Evolutionary conservation across 179 eudicot species (phyloP).

Genomic region (Spinacia oleracea): DNA sequence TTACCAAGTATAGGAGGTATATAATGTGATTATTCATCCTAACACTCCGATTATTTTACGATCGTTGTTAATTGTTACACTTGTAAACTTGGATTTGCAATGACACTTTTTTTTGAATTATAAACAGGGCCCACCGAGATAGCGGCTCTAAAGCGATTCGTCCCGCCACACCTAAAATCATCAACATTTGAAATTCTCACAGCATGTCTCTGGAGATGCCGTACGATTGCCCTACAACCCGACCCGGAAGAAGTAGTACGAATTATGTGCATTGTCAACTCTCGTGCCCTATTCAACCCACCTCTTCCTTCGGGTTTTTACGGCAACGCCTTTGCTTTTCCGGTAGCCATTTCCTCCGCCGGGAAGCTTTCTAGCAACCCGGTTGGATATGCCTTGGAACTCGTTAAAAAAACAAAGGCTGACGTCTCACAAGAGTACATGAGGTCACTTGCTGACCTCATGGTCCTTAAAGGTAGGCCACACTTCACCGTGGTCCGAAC

Average conservation of each 20-base stretch:
- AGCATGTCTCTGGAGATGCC: slow-evolving; percentile 53
- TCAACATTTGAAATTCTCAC: slow-evolving; percentile 42
- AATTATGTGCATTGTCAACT: slow-evolving; percentile 32
- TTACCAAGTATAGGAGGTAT: too few relatives aligned
- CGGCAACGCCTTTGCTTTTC: slow-evolving; percentile 46
- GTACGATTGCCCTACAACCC: slow-evolving; percentile 43
- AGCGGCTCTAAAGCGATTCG: slow-evolving; percentile 27
- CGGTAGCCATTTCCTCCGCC: slow-evolving; percentile 37
- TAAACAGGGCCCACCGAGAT: slow-evolving; percentile 18
- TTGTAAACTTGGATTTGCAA: too few relatives aligned
- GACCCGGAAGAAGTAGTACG: slow-evolving; percentile 44
- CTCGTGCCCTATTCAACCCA: slow-evolving; percentile 28
- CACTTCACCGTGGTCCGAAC: slow-evolving; percentile 40
- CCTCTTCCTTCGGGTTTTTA: slow-evolving; percentile 49
- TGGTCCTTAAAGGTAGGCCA: slow-evolving; percentile 51
- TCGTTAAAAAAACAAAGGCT: slow-evolving; percentile 41
- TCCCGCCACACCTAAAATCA: slow-evolving; percentile 30
- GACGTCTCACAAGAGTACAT: slow-evolving; percentile 50
- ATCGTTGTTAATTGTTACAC: too few relatives aligned
- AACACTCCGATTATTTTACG: too few relatives aligned
- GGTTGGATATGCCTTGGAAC: slow-evolving; percentile 40
- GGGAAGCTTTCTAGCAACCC: slow-evolving; percentile 34
- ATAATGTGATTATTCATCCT: too few relatives aligned
- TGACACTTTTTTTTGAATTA: not conserved
- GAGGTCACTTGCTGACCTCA: slow-evolving; percentile 55